A percentile compares a stretch with the other conserved stretches of the same genome.
phyloP scores from a whole-genome alignment of 2,329 filamentous ascomycete species.

The Xenosphaeropsis pyriputrescens region DNA sequence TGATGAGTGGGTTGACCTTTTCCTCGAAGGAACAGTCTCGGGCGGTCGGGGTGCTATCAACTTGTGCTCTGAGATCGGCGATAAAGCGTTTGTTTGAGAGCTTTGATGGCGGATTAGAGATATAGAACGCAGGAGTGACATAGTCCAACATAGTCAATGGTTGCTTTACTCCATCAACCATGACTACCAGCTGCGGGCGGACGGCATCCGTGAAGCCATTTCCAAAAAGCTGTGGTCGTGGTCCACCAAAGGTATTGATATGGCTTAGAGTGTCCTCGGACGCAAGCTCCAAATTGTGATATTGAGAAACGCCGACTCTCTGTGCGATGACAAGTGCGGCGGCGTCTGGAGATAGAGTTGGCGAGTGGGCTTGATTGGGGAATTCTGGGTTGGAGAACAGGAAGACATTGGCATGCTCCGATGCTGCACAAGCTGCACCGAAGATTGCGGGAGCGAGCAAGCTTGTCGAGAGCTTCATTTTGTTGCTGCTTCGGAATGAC shows the following conservation, averaged over 20 bases:
- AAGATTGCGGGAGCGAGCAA: slow-evolving; percentile 22
- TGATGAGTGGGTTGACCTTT: slow-evolving; percentile 14
- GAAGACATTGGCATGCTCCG: slow-evolving; percentile 33
- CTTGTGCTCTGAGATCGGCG: slow-evolving; percentile 7
- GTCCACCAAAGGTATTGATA: slow-evolving; percentile 45
- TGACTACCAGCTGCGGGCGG: slow-evolving; percentile 37
- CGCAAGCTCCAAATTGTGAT: slow-evolving; percentile 27
- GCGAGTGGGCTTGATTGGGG: slow-evolving; percentile 27
- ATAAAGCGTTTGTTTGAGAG: slow-evolving; percentile 13
- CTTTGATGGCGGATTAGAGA: slow-evolving; percentile 26
- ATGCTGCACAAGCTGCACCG: slow-evolving; percentile 20
- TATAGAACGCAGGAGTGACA: slow-evolving; percentile 31
- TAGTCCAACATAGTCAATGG: slow-evolving; percentile 24
- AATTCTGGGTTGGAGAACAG: slow-evolving; percentile 22
- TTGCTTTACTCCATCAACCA: slow-evolving; percentile 39
- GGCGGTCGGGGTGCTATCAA: slow-evolving; percentile 2
- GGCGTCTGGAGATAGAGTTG: slow-evolving; percentile 26
- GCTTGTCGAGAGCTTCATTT: slow-evolving; percentile 24
- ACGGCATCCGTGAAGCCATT: slow-evolving; percentile 10
- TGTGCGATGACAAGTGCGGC: slow-evolving; percentile 44
- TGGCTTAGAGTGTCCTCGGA: slow-evolving; percentile 28
- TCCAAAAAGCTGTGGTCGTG: slow-evolving; percentile 33
- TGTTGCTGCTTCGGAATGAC: slow-evolving; percentile 3
- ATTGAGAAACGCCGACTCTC: slow-evolving; percentile 29
- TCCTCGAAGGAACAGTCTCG: slow-evolving; percentile 10